Evolutionary conservation across 805 yeast species (phyloP).

Genomic region (Osmozyma mogii): DNA sequence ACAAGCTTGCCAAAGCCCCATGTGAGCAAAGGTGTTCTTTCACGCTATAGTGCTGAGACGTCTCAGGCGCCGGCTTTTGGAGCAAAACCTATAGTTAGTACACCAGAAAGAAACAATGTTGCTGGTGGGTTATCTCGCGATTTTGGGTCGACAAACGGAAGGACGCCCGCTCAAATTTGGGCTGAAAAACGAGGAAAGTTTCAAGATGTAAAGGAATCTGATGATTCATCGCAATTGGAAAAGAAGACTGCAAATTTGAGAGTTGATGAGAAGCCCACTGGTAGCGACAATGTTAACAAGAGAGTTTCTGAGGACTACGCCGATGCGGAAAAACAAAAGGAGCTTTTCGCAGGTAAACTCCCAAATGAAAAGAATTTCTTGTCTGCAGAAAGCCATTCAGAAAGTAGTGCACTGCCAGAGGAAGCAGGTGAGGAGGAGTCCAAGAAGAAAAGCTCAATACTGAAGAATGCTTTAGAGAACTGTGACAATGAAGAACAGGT

Average conservation of each 20-base stretch:
- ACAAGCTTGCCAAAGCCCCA: conserved; percentile 61
- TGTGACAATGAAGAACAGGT: conserved; percentile 7
- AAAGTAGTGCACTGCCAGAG: background rate
- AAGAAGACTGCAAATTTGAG: conserved; percentile 2
- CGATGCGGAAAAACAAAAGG: conserved; percentile 9
- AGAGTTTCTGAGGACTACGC: conserved; percentile 5
- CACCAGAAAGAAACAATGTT: conserved; percentile 28
- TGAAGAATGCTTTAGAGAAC: no score
- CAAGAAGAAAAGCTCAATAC: conserved; percentile 7
- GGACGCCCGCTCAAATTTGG: conserved; percentile 94
- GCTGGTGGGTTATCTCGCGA: conserved; percentile 54
- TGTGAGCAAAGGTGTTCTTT: conserved; percentile 40
- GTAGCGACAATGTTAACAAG: conserved; percentile 6
- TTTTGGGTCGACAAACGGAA: conserved; percentile 65
- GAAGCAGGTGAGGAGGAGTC: conserved; percentile 5
- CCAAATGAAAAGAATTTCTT: conserved; percentile 1
- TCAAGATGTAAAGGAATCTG: conserved; percentile 28
- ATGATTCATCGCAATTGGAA: conserved; percentile 8
- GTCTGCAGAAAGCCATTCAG: conserved; percentile 1
- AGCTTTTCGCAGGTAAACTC: conserved; percentile 4
- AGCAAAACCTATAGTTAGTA: conserved; percentile 7
- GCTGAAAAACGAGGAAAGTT: conserved; percentile 80
- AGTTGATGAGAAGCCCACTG: conserved; percentile 1
- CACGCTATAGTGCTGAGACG: conserved; percentile 33
- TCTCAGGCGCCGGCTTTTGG: conserved; percentile 12